Evolutionary conservation across 345 rosid species (phyloP), one percentile per base, ranked within the genome.

Genomic region (Eucalyptus globulus): DNA sequence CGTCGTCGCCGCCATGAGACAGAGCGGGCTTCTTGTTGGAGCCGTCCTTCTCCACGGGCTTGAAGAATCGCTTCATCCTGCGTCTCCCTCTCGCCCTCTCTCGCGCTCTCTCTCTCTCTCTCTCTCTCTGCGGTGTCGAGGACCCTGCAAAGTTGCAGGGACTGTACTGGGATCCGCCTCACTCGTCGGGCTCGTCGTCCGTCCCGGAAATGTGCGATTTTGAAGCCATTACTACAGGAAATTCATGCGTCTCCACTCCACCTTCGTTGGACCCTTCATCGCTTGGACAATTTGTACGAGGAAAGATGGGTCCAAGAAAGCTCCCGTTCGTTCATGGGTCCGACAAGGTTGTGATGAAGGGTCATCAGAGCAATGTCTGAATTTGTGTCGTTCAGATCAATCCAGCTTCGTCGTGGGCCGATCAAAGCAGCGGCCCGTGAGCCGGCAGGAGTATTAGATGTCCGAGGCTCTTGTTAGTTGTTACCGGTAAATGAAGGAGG

Each of bases 31-130:
- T 98, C 94, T 98, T 98, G 49, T 96, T 94, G 54, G 94, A 93
- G 69, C 96, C 94, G 14, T 95, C 97, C 88, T 96, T 97, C 95
- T 95, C 97, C 87, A 97, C 83, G 47, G 99, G 99, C 91, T 97
- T 95, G 93, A 98, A 98, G 93, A 98, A 98, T 53, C 99, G 96
- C 91, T 98, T 97, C 99, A 98, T 98, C 49, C 60, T 91, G n/a
- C 65, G 45, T 43, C 29, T 58, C 29, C 17, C 47, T 5, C 15
- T 1, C 31, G 2, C n/a, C 14, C 69, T 13, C 69, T 53, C 53
- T 17, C 87, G 9, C 87, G 9, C 22, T 14, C 87, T 27, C 50
- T 45, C 87, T 9, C 50, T 45, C 87, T 9, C 50, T 44, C 86
- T 9, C 86, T 22, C 51, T 85, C 87, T 17, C 54, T 51, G 58